A percentile compares a stretch with the other conserved stretches of the same genome.
These are phyloP conservation scores for Colletotrichum sp. DNA, from an alignment of 2,329 filamentous ascomycete genomes.

Conservation along the genomic window DNA sequence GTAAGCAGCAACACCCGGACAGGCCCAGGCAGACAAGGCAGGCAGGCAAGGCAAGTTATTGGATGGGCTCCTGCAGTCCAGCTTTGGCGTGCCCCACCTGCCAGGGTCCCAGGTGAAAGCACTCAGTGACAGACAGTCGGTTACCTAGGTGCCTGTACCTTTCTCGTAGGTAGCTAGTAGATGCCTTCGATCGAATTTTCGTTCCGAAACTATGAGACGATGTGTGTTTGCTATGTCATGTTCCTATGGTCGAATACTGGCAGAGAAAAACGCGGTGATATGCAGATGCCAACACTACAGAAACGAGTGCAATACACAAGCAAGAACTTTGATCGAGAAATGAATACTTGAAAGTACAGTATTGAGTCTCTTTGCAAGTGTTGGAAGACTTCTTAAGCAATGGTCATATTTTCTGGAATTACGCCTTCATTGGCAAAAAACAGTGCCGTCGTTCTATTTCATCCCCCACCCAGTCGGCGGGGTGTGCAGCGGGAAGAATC, in stretches of 20 bases:
- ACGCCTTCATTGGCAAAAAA: not conserved
- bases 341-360: not conserved
- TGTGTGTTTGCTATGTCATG: not conserved
- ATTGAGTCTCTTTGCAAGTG: not conserved
- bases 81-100: not conserved
- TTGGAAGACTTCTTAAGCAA: not conserved
- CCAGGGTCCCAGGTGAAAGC: not conserved
- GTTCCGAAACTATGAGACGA: not conserved
- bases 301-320: not conserved
- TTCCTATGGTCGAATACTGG: not conserved
- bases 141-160: not conserved
- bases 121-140: not conserved
- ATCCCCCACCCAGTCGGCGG: not conserved
- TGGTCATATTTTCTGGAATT: not conserved
- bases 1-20: not conserved
- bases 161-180: not conserved
- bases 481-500: slow-evolving; percentile 4
- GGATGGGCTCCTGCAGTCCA: not conserved
- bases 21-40: not conserved
- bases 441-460: not conserved
- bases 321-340: not conserved
- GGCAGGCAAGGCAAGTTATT: not conserved
- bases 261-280: not conserved
- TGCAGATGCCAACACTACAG: not conserved
- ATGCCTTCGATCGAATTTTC: not conserved